These are phyloP conservation scores for Pythium brachiatum DNA, from an alignment of 352 stramenopile species.

Conservation along the genomic window DNA sequence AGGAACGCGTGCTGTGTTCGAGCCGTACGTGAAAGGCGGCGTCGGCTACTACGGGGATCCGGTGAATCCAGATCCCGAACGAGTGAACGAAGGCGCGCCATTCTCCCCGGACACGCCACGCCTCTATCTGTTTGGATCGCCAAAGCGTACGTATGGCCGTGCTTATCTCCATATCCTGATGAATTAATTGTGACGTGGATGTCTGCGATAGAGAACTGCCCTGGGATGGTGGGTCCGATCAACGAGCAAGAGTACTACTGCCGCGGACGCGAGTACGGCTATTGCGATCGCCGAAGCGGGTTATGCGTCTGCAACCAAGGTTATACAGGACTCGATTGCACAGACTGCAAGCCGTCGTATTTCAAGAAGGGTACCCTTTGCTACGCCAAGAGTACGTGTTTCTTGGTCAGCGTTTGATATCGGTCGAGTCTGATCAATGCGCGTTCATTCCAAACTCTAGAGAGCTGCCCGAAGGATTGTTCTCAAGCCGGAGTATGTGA, in stretches of 20 bases:
- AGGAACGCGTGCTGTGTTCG: constrained; percentile 52
- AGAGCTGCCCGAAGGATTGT: constrained; percentile 88
- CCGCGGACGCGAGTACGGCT: constrained; percentile 86
- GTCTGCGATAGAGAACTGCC: constrained; percentile 51
- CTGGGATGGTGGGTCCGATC: constrained; percentile 85
- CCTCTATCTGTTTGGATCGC: constrained; percentile 40
- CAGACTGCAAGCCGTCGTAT: constrained; percentile 83
- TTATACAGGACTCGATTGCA: constrained; percentile 91
- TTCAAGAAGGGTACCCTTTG: constrained; percentile 84
- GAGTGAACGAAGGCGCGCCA: constrained; percentile 83
- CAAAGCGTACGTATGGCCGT: constrained; percentile 40
- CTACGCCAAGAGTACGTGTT: constrained; percentile 78
- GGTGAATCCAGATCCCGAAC: constrained; percentile 49
- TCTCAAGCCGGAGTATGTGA: constrained; percentile 85
- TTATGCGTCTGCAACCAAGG: constrained; percentile 94
- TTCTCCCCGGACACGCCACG: constrained; percentile 71
- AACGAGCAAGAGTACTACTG: constrained; percentile 92
- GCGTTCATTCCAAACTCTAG: constrained; percentile 20
- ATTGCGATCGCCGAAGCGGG: constrained; percentile 92
- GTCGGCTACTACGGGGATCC: constrained; percentile 86
- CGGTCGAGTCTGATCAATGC: background rate
- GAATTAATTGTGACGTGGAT: background rate
- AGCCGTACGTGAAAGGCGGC: constrained; percentile 77
- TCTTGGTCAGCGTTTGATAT: background rate
- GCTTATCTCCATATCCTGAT: too few species aligned